Percentiles rank a stretch among this genome's conserved stretches.
Evolutionary conservation across 768 basidiomycete species (phyloP).

Genomic region (Lactarius deliciosus): DNA sequence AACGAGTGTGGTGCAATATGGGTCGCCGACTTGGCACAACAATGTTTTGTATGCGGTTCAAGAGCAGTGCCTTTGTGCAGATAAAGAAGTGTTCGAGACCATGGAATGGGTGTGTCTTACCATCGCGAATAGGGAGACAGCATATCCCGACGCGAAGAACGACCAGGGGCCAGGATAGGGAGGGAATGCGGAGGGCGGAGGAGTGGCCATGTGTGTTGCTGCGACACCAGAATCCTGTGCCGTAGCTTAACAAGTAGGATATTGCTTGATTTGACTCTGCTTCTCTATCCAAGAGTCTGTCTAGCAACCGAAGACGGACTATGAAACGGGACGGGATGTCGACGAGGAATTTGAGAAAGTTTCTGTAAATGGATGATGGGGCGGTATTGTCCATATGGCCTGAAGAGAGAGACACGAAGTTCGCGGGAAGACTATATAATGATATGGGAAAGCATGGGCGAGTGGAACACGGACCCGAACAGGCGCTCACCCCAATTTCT

Average conservation of each 20-base stretch:
- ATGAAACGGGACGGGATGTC: conserved; percentile 11
- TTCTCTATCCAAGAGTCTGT: conserved; percentile 15
- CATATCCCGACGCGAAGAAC: conserved; percentile 74
- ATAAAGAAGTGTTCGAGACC: background rate
- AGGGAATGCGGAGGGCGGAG: conserved; percentile 27
- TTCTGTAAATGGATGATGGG: background rate
- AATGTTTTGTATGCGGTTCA: conserved; percentile 77
- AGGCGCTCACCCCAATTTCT: background rate
- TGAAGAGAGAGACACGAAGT: background rate
- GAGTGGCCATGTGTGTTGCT: conserved; percentile 17
- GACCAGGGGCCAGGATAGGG: conserved; percentile 61
- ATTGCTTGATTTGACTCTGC: conserved; percentile 8
- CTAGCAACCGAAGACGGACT: conserved; percentile 16
- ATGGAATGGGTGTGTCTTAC: conserved; percentile 38
- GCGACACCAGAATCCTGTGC: conserved; percentile 19
- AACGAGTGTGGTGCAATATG: conserved; percentile 32
- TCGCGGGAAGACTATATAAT: conserved; percentile 13
- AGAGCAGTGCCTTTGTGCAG: conserved; percentile 53
- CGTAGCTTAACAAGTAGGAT: conserved; percentile 1
- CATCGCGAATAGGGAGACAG: conserved; percentile 64
- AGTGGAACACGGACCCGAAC: background rate
- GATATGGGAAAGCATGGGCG: background rate
- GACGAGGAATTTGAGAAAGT: conserved; percentile 12
- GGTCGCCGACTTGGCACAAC: conserved; percentile 61
- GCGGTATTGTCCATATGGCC: background rate